phyloP scores from a whole-genome alignment of 805 yeast species.

The Candida nemodendra region DNA sequence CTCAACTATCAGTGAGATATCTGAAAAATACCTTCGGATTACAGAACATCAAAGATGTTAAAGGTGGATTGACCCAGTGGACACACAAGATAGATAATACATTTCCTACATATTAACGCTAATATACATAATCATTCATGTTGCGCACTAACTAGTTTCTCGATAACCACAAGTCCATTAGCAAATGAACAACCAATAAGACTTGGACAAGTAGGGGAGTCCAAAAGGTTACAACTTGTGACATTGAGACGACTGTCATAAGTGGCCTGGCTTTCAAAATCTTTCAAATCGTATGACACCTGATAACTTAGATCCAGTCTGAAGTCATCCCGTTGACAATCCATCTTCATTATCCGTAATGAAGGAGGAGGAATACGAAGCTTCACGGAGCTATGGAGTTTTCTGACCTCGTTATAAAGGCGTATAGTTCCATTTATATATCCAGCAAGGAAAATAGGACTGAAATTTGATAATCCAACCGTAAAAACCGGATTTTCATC shows the following conservation, averaged over 20 bases:
- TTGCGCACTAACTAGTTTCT: constrained; percentile 20
- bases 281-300: constrained; percentile 11
- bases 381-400: constrained; percentile 14
- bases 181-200: constrained; percentile 26
- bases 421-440: constrained; percentile 19
- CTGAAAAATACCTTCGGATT: constrained; percentile 52
- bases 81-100: constrained; percentile 53
- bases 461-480: constrained; percentile 15
- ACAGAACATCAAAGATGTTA: constrained; percentile 57
- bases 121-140: constrained; percentile 3
- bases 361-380: constrained; percentile 13
- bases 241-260: constrained; percentile 19
- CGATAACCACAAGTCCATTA: constrained; percentile 31
- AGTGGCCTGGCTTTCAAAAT: constrained; percentile 9
- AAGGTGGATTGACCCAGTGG: constrained; percentile 79
- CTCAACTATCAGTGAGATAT: constrained; percentile 67
- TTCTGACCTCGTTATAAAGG: constrained; percentile 16
- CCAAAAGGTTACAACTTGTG: constrained; percentile 20
- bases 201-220: constrained; percentile 17
- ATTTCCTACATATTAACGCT: constrained; percentile 61
- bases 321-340: constrained; percentile 17
- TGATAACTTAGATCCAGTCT: constrained; percentile 23
- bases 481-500: constrained; percentile 20
- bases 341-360: constrained; percentile 24
- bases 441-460: constrained; percentile 17